These are phyloP conservation scores for Senna siamea DNA, from an alignment of 306 rosid genomes.

Conservation along the genomic window DNA sequence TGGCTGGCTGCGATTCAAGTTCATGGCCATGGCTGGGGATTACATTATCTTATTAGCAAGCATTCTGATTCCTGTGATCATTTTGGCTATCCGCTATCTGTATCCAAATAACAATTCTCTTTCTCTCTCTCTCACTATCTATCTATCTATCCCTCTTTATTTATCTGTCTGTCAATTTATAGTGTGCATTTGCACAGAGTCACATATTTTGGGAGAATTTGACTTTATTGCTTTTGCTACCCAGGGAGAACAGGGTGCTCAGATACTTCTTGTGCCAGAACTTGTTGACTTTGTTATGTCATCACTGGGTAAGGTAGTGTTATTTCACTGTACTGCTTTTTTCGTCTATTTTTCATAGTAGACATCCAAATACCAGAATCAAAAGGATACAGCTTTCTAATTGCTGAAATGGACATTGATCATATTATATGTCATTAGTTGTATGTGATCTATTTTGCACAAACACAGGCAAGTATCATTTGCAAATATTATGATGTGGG, in stretches of 20 bases:
- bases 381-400: background rate
- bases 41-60: background rate
- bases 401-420: background rate
- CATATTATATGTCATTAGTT: background rate
- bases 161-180: background rate
- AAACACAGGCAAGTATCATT: background rate
- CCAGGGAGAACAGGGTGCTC: conserved; percentile 93
- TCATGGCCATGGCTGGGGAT: background rate
- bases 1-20: conserved; percentile 13
- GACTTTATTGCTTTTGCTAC: conserved; percentile 36
- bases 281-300: conserved; percentile 74
- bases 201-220: conserved; percentile 13
- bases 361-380: conserved; percentile 22
- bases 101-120: too few relatives aligned
- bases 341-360: conserved; percentile 15
- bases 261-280: conserved; percentile 78
- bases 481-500: background rate
- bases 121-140: too few relatives aligned
- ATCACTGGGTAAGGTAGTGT: conserved; percentile 75
- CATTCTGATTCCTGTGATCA: background rate
- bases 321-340: conserved; percentile 26
- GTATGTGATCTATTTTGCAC: conserved; percentile 3
- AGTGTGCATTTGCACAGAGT: conserved; percentile 1
- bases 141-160: too few relatives aligned
- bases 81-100: background rate